Base-by-base conservation (phyloP, 305 asterid genomes). In the Petunia hybrid region DNA sequence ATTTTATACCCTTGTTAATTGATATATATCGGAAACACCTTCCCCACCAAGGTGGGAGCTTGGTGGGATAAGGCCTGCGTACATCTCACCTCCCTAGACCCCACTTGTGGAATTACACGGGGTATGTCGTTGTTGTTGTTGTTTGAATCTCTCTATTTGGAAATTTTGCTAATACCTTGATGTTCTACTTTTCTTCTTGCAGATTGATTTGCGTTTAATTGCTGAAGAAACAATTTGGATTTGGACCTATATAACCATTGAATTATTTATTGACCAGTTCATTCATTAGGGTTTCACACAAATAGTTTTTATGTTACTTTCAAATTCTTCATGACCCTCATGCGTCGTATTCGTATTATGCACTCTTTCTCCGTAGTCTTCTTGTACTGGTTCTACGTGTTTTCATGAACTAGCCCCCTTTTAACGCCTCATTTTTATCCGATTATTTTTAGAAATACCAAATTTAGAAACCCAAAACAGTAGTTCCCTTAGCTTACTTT, bases 321-420 rank as follows among this genome's bases (percentile, higher is more conserved):
- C 9, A 40, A 82, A 36, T 78, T 42, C 66, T 78, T 41, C 46
- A 85, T 89, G 91, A 85, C 76, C 68, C 87, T 60, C 8, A 77
- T 87, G 89, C 91, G 85, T 39, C 82, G 94, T 10, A 81, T 90
- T 80, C 89, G 91, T 75, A 46, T 90, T 51, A 85, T 87, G 36
- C 94, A 90, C 77, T 90, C 94, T 16, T 90, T 88, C 79, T 90
- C 94, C 7, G 94, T 90, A 56, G 94, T 90, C 2, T 90, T 87
- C 55, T 90, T 90, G 31, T 83, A 90, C 80, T 86, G 91, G 91
- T 90, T 90, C 73, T 83, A 89, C 8, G 89, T 85, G 77, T 85
- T 86, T 76, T 89, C 92, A 89, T 89, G 87, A 87, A 89, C 68
- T 75, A 84, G 79, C 51, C 80, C 77, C 57, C 74, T 71, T 55